Conservation (phyloP, 177 flowering plant genomes). For the Vitis hybrid region DNA sequence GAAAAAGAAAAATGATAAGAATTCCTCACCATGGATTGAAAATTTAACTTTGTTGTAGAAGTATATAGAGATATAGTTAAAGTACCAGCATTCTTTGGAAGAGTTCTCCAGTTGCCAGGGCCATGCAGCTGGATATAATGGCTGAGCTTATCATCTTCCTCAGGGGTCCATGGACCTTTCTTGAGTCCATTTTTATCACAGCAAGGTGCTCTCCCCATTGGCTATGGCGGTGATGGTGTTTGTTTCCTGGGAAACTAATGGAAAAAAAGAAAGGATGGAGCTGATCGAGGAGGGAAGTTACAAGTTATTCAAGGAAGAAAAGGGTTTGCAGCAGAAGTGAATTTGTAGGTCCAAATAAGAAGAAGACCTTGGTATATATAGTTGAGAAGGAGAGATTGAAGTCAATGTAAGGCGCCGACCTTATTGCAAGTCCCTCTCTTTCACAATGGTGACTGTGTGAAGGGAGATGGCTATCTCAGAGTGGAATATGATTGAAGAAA, state of each 20-base stretch:
- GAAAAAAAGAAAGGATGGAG: neutral
- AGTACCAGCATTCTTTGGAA: conserved; percentile 79
- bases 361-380: conserved; percentile 13
- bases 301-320: neutral
- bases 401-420: conserved; percentile 43
- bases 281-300: neutral
- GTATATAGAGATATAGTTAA: neutral
- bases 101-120: conserved; percentile 74
- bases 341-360: conserved; percentile 1
- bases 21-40: too few species aligned
- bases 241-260: neutral
- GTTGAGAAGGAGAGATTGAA: conserved; percentile 1
- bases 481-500: too few species aligned
- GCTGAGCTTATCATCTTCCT: conserved; percentile 65
- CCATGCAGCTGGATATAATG: conserved; percentile 63
- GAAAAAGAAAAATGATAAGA: neutral
- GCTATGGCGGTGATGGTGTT: neutral
- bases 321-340: neutral
- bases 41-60: neutral
- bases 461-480: too few species aligned
- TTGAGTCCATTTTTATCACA: conserved; percentile 81
- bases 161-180: conserved; percentile 89
- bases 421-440: conserved; percentile 13
- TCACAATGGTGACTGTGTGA: too few species aligned
- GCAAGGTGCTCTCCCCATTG: conserved; percentile 84